Evolutionary conservation across 2,329 filamentous ascomycete species (phyloP).

Genomic region (Fusarium cyanostomum): DNA sequence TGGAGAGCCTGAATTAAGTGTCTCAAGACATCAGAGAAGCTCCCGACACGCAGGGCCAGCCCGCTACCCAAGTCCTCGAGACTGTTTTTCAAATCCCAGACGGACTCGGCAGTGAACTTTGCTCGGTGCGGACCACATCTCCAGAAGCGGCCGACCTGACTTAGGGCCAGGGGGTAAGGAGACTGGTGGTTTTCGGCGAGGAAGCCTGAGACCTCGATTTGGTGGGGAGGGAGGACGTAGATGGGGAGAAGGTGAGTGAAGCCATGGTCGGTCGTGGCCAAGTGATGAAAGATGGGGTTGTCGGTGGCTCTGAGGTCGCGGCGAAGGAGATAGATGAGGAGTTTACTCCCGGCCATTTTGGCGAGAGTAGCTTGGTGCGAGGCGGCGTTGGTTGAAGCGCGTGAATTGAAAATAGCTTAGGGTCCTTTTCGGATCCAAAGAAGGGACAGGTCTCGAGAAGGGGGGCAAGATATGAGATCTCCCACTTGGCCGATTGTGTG

Average conservation of each 20-base stretch:
- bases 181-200: slow-evolving; percentile 62
- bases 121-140: slow-evolving; percentile 77
- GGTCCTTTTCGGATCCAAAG: background rate
- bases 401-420: background rate
- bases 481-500: slow-evolving; percentile 8
- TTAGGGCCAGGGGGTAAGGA: slow-evolving; percentile 75
- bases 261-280: slow-evolving; percentile 60
- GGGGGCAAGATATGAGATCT: slow-evolving; percentile 13
- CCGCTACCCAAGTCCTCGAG: slow-evolving; percentile 68
- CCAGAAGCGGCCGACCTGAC: slow-evolving; percentile 73
- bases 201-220: slow-evolving; percentile 80
- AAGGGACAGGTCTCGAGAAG: slow-evolving; percentile 6
- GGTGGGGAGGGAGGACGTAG: slow-evolving; percentile 74
- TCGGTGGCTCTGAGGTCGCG: slow-evolving; percentile 78
- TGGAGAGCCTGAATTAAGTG: slow-evolving; percentile 63
- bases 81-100: slow-evolving; percentile 75
- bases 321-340: slow-evolving; percentile 76
- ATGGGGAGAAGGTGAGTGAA: slow-evolving; percentile 77
- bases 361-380: background rate
- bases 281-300: slow-evolving; percentile 75
- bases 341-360: slow-evolving; percentile 53
- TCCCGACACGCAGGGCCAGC: slow-evolving; percentile 72
- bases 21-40: slow-evolving; percentile 65
- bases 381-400: background rate
- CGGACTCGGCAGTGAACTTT: slow-evolving; percentile 75